Percentiles rank a stretch among this genome's conserved stretches.
These are phyloP conservation scores for Cicer chorassanicum DNA, from an alignment of 306 rosid species.

Conservation along the genomic window DNA sequence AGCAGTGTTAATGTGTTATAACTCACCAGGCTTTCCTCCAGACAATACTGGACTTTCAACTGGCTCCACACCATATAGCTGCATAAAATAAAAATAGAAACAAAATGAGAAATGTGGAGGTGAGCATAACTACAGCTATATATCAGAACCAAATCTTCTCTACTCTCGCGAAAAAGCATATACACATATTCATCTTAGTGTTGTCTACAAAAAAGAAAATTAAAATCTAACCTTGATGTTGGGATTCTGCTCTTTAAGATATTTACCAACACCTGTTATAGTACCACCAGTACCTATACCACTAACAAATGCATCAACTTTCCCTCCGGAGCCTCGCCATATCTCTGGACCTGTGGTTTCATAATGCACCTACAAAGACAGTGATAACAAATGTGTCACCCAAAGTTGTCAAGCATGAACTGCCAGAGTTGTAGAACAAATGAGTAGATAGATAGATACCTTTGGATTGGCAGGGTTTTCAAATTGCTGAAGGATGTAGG, in stretches of 20 bases:
- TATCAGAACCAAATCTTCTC: slow-evolving; percentile 4
- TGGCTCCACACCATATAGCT: slow-evolving; percentile 84
- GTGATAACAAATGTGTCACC: slow-evolving; percentile 1
- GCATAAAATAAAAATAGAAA: slow-evolving; percentile 26
- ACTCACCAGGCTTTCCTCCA: slow-evolving; percentile 88
- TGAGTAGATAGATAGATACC: slow-evolving; percentile 50
- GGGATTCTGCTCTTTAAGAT: slow-evolving; percentile 77
- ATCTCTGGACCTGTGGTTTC: slow-evolving; percentile 91
- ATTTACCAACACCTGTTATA: slow-evolving; percentile 79
- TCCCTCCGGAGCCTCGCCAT: slow-evolving; percentile 73
- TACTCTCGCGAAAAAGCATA: neutral
- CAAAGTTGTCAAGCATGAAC: slow-evolving; percentile 15
- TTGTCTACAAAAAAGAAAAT: neutral
- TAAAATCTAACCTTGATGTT: slow-evolving; percentile 58
- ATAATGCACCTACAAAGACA: slow-evolving; percentile 61
- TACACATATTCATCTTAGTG: neutral
- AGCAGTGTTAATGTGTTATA: neutral
- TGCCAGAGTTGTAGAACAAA: neutral
- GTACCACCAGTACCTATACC: slow-evolving; percentile 90
- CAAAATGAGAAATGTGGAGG: slow-evolving; percentile 6
- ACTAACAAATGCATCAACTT: slow-evolving; percentile 69
- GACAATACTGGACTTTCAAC: slow-evolving; percentile 77
- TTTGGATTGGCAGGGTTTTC: slow-evolving; percentile 89
- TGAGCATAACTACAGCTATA: neutral
- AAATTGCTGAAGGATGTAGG: slow-evolving; percentile 77